Conservation (phyloP, 495 filamentous ascomycete genomes). For the Articulospora tetracladia region DNA sequence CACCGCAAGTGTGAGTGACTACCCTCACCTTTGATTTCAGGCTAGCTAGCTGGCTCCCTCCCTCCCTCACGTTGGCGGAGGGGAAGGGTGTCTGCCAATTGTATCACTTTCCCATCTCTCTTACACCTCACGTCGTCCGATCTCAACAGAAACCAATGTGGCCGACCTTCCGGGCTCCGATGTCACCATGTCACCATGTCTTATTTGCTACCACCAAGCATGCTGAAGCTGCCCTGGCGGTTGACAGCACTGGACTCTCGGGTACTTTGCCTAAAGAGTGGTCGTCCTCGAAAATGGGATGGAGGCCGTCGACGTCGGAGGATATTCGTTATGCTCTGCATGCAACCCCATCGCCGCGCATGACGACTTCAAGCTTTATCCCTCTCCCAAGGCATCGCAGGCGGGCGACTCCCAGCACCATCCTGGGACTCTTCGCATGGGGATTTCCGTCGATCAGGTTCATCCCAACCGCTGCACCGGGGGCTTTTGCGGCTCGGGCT, state of each 20-base stretch:
- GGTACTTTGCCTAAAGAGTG: background rate
- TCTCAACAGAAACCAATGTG: background rate
- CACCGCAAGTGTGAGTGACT: too few relatives aligned
- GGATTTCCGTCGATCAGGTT: slow-evolving; percentile 15
- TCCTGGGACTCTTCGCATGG: background rate
- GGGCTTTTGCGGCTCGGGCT: slow-evolving; percentile 7
- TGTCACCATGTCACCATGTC: background rate
- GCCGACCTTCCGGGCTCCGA: background rate
- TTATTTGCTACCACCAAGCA: background rate
- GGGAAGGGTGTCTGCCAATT: too few relatives aligned
- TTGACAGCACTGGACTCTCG: background rate
- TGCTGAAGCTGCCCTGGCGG: too few relatives aligned
- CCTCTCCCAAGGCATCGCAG: background rate
- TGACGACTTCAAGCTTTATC: background rate
- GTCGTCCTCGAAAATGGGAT: background rate
- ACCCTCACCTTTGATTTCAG: too few relatives aligned
- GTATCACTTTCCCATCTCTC: background rate
- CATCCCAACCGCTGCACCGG: slow-evolving; percentile 4
- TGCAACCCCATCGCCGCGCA: background rate
- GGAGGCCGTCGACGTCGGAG: background rate
- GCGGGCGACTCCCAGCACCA: background rate
- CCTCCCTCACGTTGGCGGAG: too few relatives aligned
- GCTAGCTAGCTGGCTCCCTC: too few relatives aligned
- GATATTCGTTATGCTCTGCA: too few relatives aligned
- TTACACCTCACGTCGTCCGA: background rate